Conservation (phyloP, 768 basidiomycete genomes). For the Pleurotus cornucopiae region DNA sequence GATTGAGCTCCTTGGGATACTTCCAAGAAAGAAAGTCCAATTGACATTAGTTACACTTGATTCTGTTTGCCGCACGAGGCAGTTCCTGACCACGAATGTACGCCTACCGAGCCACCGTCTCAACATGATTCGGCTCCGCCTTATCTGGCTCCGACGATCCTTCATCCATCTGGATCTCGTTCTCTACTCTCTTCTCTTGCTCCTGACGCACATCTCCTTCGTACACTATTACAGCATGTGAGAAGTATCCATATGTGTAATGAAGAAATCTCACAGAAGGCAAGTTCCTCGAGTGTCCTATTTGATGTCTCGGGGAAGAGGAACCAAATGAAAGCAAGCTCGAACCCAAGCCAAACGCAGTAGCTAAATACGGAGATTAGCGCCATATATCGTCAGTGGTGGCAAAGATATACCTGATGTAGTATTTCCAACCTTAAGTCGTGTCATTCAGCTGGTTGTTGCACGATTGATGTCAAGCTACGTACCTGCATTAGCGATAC, state of each 20-base stretch:
- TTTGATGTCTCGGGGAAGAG: slow-evolving; percentile 58
- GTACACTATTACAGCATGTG: slow-evolving; percentile 27
- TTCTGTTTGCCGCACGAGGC: too few relatives aligned
- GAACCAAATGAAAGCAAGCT: slow-evolving; percentile 55
- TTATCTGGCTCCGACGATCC: slow-evolving; percentile 3
- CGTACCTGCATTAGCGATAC: slow-evolving; percentile 45
- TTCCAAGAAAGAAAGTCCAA: neutral
- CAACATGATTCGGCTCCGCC: slow-evolving; percentile 5
- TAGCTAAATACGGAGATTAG: slow-evolving; percentile 26
- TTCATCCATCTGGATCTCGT: slow-evolving; percentile 28
- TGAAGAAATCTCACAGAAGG: slow-evolving; percentile 39
- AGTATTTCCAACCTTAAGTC: slow-evolving; percentile 48
- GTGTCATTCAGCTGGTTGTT: neutral
- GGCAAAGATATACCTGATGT: slow-evolving; percentile 34
- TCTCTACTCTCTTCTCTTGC: slow-evolving; percentile 37
- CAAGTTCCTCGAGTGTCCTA: slow-evolving; percentile 53
- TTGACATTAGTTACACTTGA: neutral
- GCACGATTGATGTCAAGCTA: neutral
- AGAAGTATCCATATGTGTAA: too few relatives aligned
- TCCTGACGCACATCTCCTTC: slow-evolving; percentile 37
- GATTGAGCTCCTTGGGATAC: neutral
- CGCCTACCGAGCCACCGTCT: neutral
- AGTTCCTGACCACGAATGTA: too few relatives aligned
- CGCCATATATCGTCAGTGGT: too few relatives aligned
- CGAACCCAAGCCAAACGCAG: slow-evolving; percentile 47